phyloP scores from a whole-genome alignment of 768 basidiomycete genomes.

The Boletus huronensis region DNA sequence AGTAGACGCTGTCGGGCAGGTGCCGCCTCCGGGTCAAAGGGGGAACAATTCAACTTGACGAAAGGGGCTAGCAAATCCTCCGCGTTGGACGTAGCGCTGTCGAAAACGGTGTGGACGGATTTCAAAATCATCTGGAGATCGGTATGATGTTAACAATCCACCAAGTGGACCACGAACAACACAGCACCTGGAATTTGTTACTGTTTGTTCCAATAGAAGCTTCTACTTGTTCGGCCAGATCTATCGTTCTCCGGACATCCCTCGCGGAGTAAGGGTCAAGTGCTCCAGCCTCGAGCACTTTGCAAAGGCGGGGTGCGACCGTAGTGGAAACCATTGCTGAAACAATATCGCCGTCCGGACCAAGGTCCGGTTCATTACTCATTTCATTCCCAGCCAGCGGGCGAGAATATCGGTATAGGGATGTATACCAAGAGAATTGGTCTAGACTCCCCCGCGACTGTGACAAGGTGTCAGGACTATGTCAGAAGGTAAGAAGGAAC shows the following conservation, averaged over 20 bases:
- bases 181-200: constrained; percentile 58
- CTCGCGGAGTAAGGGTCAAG: constrained; percentile 76
- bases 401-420: constrained; percentile 71
- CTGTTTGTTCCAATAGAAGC: constrained; percentile 63
- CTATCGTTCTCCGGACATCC: constrained; percentile 59
- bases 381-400: constrained; percentile 41
- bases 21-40: constrained; percentile 76
- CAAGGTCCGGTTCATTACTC: constrained; percentile 56
- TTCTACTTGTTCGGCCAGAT: constrained; percentile 79
- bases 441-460: constrained; percentile 60
- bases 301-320: constrained; percentile 70
- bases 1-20: constrained; percentile 71
- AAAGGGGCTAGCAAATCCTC: constrained; percentile 51
- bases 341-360: constrained; percentile 84
- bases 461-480: constrained; percentile 4
- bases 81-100: constrained; percentile 50
- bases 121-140: constrained; percentile 52
- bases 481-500: constrained; percentile 16
- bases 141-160: constrained; percentile 9
- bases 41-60: constrained; percentile 37
- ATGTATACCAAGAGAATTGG: constrained; percentile 79
- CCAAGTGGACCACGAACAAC: not conserved
- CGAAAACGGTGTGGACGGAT: constrained; percentile 49
- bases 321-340: constrained; percentile 85
- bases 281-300: constrained; percentile 72